A percentile compares a stretch with the other conserved stretches of the same genome.
These are phyloP conservation scores for Rhodotorula sp. DNA, from an alignment of 1,284 basidiomycete species.

Conservation along the genomic window DNA sequence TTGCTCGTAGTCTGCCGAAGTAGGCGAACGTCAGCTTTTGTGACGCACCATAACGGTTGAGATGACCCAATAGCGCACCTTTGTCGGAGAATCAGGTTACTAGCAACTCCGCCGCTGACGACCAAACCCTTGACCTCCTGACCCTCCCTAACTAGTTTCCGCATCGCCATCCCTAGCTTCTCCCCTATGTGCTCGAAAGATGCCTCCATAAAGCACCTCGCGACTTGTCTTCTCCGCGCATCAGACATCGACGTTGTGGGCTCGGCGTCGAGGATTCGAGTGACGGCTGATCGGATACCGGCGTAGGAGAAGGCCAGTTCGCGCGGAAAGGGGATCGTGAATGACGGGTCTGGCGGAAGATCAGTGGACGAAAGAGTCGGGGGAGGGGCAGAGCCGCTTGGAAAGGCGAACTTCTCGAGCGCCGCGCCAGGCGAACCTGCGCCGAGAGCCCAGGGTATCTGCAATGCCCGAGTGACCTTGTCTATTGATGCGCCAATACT, in stretches of 20 bases:
- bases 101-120: constrained; percentile 85
- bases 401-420: constrained; percentile 63
- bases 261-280: constrained; percentile 18
- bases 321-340: constrained; percentile 59
- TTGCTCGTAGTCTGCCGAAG: constrained; percentile 52
- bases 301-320: constrained; percentile 71
- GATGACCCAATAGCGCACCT: constrained; percentile 53
- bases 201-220: constrained; percentile 68
- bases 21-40: neutral
- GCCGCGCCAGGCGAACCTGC: constrained; percentile 67
- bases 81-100: constrained; percentile 66
- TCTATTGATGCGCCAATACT: constrained; percentile 63
- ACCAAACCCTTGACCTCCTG: constrained; percentile 59
- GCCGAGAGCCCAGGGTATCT: constrained; percentile 59
- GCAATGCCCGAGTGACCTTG: constrained; percentile 58
- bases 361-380: no score
- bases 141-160: constrained; percentile 52
- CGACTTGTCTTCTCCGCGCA: constrained; percentile 52
- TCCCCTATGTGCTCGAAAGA: constrained; percentile 69
- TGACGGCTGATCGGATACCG: constrained; percentile 52
- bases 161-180: constrained; percentile 65
- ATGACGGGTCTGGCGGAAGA: constrained; percentile 27
- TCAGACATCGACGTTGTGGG: constrained; percentile 23
- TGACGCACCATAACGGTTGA: no score
- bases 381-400: neutral